Evolutionary conservation across 169 alveolate genomes (phyloP).

Genomic region (Eimeria acervulina): DNA sequence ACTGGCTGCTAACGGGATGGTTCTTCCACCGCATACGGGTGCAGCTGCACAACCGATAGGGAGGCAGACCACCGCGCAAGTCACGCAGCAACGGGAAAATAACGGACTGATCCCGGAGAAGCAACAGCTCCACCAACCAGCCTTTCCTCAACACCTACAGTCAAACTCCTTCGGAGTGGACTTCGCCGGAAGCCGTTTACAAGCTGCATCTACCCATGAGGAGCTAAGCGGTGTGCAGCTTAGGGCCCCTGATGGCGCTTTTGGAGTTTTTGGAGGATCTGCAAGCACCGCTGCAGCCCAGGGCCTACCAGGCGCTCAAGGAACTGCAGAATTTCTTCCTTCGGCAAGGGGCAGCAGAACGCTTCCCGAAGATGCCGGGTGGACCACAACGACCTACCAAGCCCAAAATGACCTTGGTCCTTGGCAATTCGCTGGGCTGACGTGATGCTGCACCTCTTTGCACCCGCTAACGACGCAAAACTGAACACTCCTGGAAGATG

Average conservation of each 20-base stretch:
- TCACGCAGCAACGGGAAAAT: neutral
- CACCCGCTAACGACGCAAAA: neutral
- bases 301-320: neutral
- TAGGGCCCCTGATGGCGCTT: conserved; percentile 63
- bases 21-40: neutral
- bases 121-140: conserved; percentile 34
- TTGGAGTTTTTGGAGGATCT: conserved; percentile 59
- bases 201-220: conserved; percentile 35
- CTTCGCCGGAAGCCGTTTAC: neutral
- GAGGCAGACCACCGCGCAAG: neutral
- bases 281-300: conserved; percentile 11
- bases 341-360: conserved; percentile 78
- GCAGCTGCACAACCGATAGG: neutral
- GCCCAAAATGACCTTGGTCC: conserved; percentile 59
- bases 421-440: conserved; percentile 74
- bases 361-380: conserved; percentile 77
- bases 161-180: neutral
- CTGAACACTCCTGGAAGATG: neutral
- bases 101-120: neutral
- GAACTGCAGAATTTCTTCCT: conserved; percentile 33
- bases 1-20: conserved; percentile 38
- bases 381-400: conserved; percentile 61
- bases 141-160: neutral
- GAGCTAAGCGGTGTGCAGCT: conserved; percentile 59
- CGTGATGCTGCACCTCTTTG: neutral